Base-by-base conservation (phyloP, 257 asterid genomes). In the Voacanga thouarsii region DNA sequence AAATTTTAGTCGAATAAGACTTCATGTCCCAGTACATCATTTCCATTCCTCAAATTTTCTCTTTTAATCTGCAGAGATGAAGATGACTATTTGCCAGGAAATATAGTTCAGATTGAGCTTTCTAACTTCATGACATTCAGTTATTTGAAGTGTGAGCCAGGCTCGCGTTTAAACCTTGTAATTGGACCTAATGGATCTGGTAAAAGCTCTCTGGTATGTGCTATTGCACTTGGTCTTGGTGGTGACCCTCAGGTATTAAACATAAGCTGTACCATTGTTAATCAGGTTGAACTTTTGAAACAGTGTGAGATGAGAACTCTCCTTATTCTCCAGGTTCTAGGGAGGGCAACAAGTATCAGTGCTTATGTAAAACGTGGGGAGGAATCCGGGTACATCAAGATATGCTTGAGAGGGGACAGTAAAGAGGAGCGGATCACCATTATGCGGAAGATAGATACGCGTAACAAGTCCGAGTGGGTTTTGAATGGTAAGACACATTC, bases 141-240 rank as follows among this genome's bases (percentile, higher is more conserved):
- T 75, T 83, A 80, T 59, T 78, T 94, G 87, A 90, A 85, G 26
- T 86, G 92, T 84, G 84, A 88, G 84, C 99, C 99, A 0, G 95
- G 89, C 50, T 75, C 99, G 6, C 94, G 98, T 21, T 82, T 95
- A 75, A 95, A 95, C 88, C 92, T 95, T 86, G 97, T 95, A 56
- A 85, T 91, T 82, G 99, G 99, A 64, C 99, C 99, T 57, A 95
- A 93, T 87, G 98, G 99, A 79, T 90, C 97, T 33, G 99, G 99
- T 67, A 95, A 95, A 84, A 95, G 99, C 87, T 95, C 99, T 69
- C 94, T 95, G 77, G 98, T 93, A 14, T 95, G 99, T 85, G 98
- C 98, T 71, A 91, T 95, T 78, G 98, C 99, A 53, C 87, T 95
- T 19, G 99, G 98, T 68, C 97, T 95, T 47, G 96, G 97, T 44